Base-by-base conservation (phyloP, 257 asterid species). In the Eucommia ulmoides region DNA sequence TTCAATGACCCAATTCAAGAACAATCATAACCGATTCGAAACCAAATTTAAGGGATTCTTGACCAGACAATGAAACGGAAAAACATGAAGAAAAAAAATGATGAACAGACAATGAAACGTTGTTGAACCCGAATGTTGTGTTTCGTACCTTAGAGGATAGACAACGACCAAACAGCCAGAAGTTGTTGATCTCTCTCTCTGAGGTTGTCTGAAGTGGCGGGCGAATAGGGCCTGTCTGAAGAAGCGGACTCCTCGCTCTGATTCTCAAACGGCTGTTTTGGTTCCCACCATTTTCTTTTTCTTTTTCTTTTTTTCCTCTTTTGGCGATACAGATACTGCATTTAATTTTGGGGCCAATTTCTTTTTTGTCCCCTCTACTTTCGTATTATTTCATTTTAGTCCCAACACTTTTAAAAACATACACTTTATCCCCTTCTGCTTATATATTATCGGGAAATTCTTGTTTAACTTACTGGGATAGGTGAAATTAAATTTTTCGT, bases 161-260 rank as follows among this genome's bases (percentile, higher is more conserved):
- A 59, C 3, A 20, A 16, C 14, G 48, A 42, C 20, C 17, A 38
- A 15, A 42, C n/a, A 42, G 5, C 3, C 4, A 42, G 48, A 18
- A 21, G 0, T 42, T 3, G 19, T 42, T 42, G 48, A 12, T 29
- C 51, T 49, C 20, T 22, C 19, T 41, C 51, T 52, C 35, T 12
- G 14, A 51, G 23, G 45, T 8, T 41, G 41, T 41, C 46, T 45
- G 47, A 66, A 53, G 65, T 33, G 55, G 75, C 71, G 65, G 12
- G 68, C 54, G 60, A 59, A 57, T 52, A 71, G 74, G 73, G 58
- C 49, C 63, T 55, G 64, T 66, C 67, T 66, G 72, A 70, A 70
- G 67, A 70, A 66, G 63, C 72, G 81, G 77, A 22, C 72, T 41
- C 50, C 24, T 55, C 45, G 45, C n/a, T 38, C 45, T 5, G 45